These are phyloP conservation scores for Boletus barrowsii DNA, from an alignment of 768 basidiomycete species.

Conservation along the genomic window DNA sequence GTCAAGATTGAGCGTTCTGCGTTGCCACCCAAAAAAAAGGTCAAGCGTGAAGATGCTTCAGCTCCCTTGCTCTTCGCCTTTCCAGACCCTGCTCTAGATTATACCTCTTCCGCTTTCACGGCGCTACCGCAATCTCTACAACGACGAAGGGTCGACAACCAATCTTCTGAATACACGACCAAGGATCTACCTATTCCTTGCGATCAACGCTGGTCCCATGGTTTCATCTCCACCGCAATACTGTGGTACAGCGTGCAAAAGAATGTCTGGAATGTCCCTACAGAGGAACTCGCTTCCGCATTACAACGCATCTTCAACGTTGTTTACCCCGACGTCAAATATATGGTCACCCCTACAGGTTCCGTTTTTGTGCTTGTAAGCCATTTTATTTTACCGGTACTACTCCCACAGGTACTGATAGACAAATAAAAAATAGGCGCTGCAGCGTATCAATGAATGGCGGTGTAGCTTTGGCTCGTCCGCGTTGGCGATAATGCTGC, in stretches of 20 bases:
- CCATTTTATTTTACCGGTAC: not conserved
- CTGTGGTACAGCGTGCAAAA: conserved; percentile 5
- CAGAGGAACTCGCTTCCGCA: not conserved
- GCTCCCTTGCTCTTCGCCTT: not conserved
- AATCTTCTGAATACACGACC: not conserved
- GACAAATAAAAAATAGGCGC: not conserved
- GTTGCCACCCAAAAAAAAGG: not conserved
- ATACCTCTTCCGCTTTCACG: not conserved
- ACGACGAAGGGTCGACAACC: not conserved
- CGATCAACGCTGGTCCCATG: conserved; percentile 3
- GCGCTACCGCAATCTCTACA: not conserved
- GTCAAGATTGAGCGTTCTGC: too few species aligned
- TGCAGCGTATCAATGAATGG: conserved; percentile 1
- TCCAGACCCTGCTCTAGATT: too few species aligned
- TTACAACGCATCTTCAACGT: conserved; percentile 1
- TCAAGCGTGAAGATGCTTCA: not conserved
- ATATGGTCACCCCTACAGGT: not conserved
- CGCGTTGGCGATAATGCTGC: not conserved
- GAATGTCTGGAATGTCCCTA: not conserved
- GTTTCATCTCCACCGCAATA: conserved; percentile 2
- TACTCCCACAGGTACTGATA: too few species aligned
- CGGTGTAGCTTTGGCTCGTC: not conserved
- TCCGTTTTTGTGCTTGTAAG: not conserved
- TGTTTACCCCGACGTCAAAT: not conserved
- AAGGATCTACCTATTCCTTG: conserved; percentile 1